Percentiles rank a stretch among this genome's conserved stretches.
Conservation (phyloP, 75 land plant genomes). For the Pseudotsuga menziesii region DNA sequence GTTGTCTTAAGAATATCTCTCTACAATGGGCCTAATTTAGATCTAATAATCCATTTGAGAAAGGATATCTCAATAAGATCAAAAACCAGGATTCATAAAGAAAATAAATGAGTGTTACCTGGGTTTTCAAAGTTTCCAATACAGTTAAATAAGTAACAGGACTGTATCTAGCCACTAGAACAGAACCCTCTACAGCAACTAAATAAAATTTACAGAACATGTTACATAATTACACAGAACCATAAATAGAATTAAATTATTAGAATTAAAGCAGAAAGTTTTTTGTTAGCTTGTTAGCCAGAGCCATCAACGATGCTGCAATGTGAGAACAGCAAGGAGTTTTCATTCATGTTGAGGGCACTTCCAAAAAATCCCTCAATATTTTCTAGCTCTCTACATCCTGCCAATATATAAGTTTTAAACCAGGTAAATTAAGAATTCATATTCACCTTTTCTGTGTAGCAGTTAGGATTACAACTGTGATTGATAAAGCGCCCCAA, state of each 20-base stretch:
- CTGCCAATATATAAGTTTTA: neutral
- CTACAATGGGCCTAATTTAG: too few species aligned
- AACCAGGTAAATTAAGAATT: neutral
- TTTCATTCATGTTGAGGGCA: neutral
- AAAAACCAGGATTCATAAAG: too few species aligned
- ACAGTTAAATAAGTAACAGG: too few species aligned
- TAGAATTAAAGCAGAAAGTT: neutral
- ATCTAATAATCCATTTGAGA: too few species aligned
- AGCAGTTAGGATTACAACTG: constrained; percentile 95
- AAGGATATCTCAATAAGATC: too few species aligned
- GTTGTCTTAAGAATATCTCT: too few species aligned
- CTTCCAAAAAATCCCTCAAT: neutral
- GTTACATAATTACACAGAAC: too few species aligned
- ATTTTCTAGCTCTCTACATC: neutral
- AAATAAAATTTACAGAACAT: too few species aligned
- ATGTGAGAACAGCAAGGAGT: neutral
- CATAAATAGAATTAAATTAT: neutral
- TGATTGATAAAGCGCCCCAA: constrained; percentile 95
- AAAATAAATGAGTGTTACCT: too few species aligned
- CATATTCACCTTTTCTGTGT: constrained; percentile 78
- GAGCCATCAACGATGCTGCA: neutral
- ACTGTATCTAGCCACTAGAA: too few species aligned
- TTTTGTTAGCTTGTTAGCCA: neutral
- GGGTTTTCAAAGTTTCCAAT: too few species aligned
- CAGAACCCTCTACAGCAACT: too few species aligned